These are phyloP conservation scores for Plasmodium reichenowi DNA, from an alignment of 169 alveolate species.

Conservation along the genomic window DNA sequence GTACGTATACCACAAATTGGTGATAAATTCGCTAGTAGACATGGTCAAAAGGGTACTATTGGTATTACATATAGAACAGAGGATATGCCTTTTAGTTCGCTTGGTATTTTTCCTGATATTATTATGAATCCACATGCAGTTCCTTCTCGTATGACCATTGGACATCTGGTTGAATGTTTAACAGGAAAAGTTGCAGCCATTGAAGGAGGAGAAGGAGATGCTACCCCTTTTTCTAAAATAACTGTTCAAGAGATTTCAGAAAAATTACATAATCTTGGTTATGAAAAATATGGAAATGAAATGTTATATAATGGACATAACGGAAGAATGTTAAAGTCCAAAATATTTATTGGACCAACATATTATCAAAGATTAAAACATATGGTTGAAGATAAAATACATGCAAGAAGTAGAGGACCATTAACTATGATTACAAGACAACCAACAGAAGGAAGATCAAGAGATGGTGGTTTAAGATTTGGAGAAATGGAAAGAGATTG, in stretches of 20 bases:
- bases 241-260: slow-evolving; percentile 97
- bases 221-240: slow-evolving; percentile 99
- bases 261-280: slow-evolving; percentile 97
- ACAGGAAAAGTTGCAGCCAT: slow-evolving; percentile 97
- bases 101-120: slow-evolving; percentile 99
- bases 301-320: slow-evolving; percentile 98
- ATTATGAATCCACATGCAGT: slow-evolving; percentile 99
- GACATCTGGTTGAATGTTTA: slow-evolving; percentile 99
- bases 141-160: slow-evolving; percentile 99
- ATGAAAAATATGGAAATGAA: slow-evolving; percentile 98
- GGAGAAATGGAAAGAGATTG: slow-evolving; percentile 99
- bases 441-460: slow-evolving; percentile 99
- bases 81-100: slow-evolving; percentile 98
- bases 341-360: slow-evolving; percentile 99
- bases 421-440: slow-evolving; percentile 98
- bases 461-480: slow-evolving; percentile 98
- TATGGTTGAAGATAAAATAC: slow-evolving; percentile 99
- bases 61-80: slow-evolving; percentile 99
- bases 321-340: slow-evolving; percentile 93
- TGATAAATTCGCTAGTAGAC: slow-evolving; percentile 99
- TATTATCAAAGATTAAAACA: slow-evolving; percentile 99
- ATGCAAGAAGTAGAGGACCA: slow-evolving; percentile 99
- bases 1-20: slow-evolving; percentile 98
- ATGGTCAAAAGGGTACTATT: slow-evolving; percentile 99
- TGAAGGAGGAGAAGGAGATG: slow-evolving; percentile 99